phyloP scores from a whole-genome alignment of 1,284 basidiomycete genomes.

The Kalmanozyma brasiliensis region DNA sequence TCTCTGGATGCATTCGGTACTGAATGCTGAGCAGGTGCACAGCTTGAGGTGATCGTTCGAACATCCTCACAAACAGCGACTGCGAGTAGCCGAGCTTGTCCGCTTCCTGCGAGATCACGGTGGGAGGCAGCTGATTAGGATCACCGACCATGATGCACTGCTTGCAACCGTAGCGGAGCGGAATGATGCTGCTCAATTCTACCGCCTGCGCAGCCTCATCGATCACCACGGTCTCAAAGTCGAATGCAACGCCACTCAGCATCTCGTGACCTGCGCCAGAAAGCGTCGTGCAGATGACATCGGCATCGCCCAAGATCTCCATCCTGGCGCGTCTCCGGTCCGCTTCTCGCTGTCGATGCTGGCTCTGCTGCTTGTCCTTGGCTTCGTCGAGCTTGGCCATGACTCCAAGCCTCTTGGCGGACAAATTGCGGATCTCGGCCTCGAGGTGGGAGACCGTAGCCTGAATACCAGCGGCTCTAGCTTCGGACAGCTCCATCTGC shows the following conservation, averaged over 20 bases:
- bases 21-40: slow-evolving; percentile 96
- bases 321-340: slow-evolving; percentile 48
- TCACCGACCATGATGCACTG: slow-evolving; percentile 96
- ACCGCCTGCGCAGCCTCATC: slow-evolving; percentile 98
- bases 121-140: slow-evolving; percentile 95
- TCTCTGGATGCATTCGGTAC: slow-evolving; percentile 99
- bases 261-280: slow-evolving; percentile 87
- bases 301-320: slow-evolving; percentile 72
- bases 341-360: slow-evolving; percentile 54
- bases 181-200: slow-evolving; percentile 95
- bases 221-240: slow-evolving; percentile 96
- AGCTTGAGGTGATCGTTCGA: slow-evolving; percentile 79
- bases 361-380: slow-evolving; percentile 56
- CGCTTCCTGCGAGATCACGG: slow-evolving; percentile 90
- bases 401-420: slow-evolving; percentile 42
- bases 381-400: slow-evolving; percentile 59
- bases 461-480: slow-evolving; percentile 19
- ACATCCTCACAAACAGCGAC: slow-evolving; percentile 90
- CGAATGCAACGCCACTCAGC: slow-evolving; percentile 76
- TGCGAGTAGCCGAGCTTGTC: slow-evolving; percentile 84
- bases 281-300: slow-evolving; percentile 93
- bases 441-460: slow-evolving; percentile 44
- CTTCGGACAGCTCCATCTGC: slow-evolving; percentile 50
- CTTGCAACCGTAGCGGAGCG: slow-evolving; percentile 85
- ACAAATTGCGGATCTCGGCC: slow-evolving; percentile 50